Evolutionary conservation across 345 rosid species (phyloP), one percentile per base, ranked within the genome.

Genomic region (Erysimum cheiranthoides): DNA sequence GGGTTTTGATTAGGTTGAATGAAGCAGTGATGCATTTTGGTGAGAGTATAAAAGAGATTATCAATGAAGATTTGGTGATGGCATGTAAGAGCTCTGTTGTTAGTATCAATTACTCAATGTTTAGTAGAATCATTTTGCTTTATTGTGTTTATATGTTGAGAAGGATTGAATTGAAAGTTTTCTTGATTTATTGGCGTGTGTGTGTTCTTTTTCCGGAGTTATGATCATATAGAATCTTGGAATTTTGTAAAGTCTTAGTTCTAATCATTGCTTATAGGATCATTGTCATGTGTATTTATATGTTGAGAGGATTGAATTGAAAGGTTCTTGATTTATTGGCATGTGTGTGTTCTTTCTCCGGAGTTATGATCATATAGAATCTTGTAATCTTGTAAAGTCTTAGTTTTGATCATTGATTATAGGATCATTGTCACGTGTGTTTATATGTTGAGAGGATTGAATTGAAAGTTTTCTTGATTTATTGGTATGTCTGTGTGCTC

Each of bases 21-120:
- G 97, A 93, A 73, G 98, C 97, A 6, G 89, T 91, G 70, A 93
- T 93, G 98, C 98, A 93, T 84, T 93, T 86, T 36, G 98, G 96
- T 62, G 97, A 93, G 82, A 93, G 97, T 81, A 88, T 93, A 57
- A 91, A 93, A 85, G 97, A 91, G 47, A 91, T 93, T 67, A 82
- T 91, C 71, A 93, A 93, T 50, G 98, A 93, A 78, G 97, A 93
- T 66, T 88, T 57, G 98, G 97, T 16, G 98, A 93, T 77, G 98
- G 97, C 88, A 88, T 90, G 97, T 90, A 71, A 82, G 97, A n/a
- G 31, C 12, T 10, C 1, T 64, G 12, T 64, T 53, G 9, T 52
- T 53, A 13, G 21, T 54, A 21, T 66, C 42, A 14, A 21, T 21
- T 0, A 21, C 25, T 21, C 34, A 13, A 49, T 4, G 2, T 10